phyloP scores from a whole-genome alignment of 1,139 yeast genomes.

The Sugiyamaella castrensis region DNA sequence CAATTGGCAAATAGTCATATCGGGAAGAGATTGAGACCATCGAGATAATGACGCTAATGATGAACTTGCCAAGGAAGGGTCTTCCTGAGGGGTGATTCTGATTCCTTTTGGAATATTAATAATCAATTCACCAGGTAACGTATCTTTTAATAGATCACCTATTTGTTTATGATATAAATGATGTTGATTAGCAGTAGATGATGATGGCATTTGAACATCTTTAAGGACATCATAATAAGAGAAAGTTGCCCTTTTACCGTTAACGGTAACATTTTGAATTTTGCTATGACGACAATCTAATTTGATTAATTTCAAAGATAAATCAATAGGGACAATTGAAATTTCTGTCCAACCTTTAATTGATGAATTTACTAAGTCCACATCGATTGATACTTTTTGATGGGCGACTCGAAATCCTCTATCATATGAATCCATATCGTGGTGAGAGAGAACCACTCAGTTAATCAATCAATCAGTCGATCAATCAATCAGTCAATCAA shows the following conservation, averaged over 20 bases:
- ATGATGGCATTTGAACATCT: constrained; percentile 44
- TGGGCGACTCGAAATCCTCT: constrained; percentile 45
- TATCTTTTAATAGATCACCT: constrained; percentile 53
- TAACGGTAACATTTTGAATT: constrained; percentile 61
- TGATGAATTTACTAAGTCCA: constrained; percentile 53
- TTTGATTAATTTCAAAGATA: constrained; percentile 54
- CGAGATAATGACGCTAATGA: constrained; percentile 15
- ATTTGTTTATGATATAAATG: constrained; percentile 63
- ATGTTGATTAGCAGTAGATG: constrained; percentile 7
- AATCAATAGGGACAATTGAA: constrained; percentile 69
- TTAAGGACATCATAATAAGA: constrained; percentile 49
- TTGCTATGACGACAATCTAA: constrained; percentile 80
- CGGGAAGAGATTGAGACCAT: constrained; percentile 12
- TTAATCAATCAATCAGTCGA: too few relatives aligned
- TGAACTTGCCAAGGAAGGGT: constrained; percentile 38
- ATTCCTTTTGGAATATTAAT: constrained; percentile 71
- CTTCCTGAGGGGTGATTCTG: constrained; percentile 41
- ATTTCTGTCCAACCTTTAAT: constrained; percentile 79
- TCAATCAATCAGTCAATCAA: too few relatives aligned
- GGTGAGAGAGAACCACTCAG: not conserved
- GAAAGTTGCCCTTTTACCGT: constrained; percentile 52
- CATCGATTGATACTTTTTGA: constrained; percentile 66
- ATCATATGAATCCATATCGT: constrained; percentile 11
- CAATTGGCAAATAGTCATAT: constrained; percentile 45
- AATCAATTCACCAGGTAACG: constrained; percentile 62